Percentiles rank a stretch among this genome's conserved stretches.
These are phyloP conservation scores for Amanita pallidorosea DNA, from an alignment of 768 basidiomycete species.

Conservation along the genomic window DNA sequence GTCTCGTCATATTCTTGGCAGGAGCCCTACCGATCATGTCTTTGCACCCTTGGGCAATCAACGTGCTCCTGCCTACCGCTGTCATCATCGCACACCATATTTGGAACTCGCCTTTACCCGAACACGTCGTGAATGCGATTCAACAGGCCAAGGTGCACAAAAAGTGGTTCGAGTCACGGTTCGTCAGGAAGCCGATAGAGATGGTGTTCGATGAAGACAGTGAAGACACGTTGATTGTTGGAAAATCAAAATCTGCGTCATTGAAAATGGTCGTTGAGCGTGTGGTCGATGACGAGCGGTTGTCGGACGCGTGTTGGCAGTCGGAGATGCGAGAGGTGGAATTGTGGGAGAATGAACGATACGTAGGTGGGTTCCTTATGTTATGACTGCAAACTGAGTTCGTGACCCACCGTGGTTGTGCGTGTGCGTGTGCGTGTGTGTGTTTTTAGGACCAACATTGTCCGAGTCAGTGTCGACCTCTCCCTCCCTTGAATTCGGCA, in stretches of 20 bases:
- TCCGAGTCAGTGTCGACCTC: background rate
- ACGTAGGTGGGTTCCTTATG: background rate
- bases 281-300: slow-evolving; percentile 52
- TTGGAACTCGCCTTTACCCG: background rate
- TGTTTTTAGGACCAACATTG: background rate
- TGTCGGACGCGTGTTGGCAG: slow-evolving; percentile 55
- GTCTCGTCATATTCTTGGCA: slow-evolving; percentile 31
- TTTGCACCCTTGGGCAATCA: slow-evolving; percentile 1
- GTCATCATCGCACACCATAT: background rate
- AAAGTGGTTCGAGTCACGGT: background rate
- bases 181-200: background rate
- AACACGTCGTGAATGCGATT: background rate
- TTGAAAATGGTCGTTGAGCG: slow-evolving; percentile 21
- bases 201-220: background rate
- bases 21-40: slow-evolving; percentile 38
- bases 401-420: background rate
- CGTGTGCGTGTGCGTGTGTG: no score
- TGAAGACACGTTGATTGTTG: background rate
- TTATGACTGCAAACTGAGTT: background rate
- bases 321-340: slow-evolving; percentile 60
- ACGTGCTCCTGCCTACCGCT: background rate
- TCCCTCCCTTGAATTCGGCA: background rate
- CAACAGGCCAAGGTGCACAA: background rate
- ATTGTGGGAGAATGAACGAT: slow-evolving; percentile 76
- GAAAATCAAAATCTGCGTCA: slow-evolving; percentile 6